Conservation (phyloP, 768 basidiomycete genomes). For the Tulasnella sp. region DNA sequence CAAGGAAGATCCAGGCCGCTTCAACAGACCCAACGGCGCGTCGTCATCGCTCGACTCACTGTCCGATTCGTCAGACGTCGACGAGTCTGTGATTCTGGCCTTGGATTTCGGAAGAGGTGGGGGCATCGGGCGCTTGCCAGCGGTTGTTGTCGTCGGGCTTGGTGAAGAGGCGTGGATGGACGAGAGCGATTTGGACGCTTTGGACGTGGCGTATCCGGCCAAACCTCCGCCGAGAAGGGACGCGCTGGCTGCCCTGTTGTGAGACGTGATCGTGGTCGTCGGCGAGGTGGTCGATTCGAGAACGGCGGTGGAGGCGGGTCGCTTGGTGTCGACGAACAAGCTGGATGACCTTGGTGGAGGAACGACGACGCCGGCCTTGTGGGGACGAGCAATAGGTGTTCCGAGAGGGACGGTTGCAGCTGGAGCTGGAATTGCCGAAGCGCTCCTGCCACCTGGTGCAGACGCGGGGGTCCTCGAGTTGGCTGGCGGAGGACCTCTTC, state of each 20-base stretch:
- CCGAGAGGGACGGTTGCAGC: background rate
- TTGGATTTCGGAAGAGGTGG: background rate
- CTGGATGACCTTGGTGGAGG: constrained; percentile 12
- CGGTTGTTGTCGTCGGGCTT: background rate
- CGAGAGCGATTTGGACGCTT: constrained; percentile 7
- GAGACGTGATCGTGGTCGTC: background rate
- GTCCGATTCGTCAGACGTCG: constrained; percentile 13
- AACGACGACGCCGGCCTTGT: background rate
- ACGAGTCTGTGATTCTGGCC: background rate
- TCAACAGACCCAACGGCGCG: constrained; percentile 14
- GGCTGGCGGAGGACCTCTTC: background rate
- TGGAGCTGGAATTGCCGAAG: background rate
- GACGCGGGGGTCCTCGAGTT: background rate
- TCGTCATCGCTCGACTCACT: constrained; percentile 24
- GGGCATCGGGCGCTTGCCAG: background rate
- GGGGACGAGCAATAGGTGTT: background rate
- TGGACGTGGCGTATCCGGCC: constrained; percentile 4
- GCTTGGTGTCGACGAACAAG: constrained; percentile 12
- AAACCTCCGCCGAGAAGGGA: background rate
- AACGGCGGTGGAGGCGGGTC: background rate
- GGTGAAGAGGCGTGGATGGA: background rate
- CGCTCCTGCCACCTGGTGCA: background rate
- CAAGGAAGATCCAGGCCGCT: background rate
- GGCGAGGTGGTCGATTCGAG: background rate
- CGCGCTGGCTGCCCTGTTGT: constrained; percentile 8